Conservation (phyloP, 176 grass and related monocot species). For the Pontederia paniculata region DNA sequence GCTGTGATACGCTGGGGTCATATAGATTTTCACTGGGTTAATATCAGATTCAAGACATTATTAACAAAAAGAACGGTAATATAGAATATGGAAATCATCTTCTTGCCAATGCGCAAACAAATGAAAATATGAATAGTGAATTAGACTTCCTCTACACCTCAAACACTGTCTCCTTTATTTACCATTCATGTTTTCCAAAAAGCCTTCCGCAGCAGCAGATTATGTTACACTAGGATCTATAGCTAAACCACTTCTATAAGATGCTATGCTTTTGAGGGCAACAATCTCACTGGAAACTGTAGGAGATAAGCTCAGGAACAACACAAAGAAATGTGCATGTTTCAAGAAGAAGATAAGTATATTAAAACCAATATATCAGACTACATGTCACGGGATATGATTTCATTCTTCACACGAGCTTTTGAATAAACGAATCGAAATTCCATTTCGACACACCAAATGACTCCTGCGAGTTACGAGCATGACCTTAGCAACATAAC, state of each 20-base stretch:
- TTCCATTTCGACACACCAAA: conserved; percentile 59
- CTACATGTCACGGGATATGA: conserved; percentile 76
- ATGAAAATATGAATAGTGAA: no score
- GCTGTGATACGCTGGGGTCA: no score
- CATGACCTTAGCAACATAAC: no score
- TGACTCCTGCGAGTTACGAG: conserved; percentile 39
- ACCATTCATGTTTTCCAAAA: conserved; percentile 66
- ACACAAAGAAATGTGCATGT: conserved; percentile 8
- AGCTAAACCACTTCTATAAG: conserved; percentile 81
- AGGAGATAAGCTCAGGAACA: conserved; percentile 40
- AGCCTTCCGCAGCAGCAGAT: conserved; percentile 65
- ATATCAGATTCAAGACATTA: no score
- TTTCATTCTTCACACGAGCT: conserved; percentile 51
- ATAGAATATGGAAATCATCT: background rate
- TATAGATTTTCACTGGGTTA: no score
- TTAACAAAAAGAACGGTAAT: conserved; percentile 33
- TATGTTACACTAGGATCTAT: conserved; percentile 66
- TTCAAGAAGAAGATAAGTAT: conserved; percentile 4
- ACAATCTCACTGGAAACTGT: conserved; percentile 69
- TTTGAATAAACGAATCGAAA: conserved; percentile 67
- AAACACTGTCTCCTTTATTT: conserved; percentile 2
- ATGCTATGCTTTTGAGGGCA: conserved; percentile 86
- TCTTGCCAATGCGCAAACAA: background rate
- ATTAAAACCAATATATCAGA: conserved; percentile 7
- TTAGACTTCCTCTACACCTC: background rate